Evolutionary conservation across 306 rosid species (phyloP), one percentile per base, ranked within the genome.

Genomic region (Ochetophila trinervis): DNA sequence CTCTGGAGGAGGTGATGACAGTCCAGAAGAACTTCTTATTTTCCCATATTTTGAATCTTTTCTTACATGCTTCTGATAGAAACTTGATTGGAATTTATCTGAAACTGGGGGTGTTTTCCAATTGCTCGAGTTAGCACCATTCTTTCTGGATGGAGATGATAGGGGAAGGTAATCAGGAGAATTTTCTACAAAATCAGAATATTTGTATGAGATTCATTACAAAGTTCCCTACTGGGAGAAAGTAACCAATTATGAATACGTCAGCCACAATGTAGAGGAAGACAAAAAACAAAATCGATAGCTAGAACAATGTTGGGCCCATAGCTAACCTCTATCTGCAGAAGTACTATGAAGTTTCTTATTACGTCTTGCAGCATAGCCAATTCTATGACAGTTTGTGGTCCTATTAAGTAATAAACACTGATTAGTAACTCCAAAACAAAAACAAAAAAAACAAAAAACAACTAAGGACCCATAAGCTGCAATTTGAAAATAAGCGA

Each of bases 341-440:
- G 71, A 59, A 53, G 61, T 69, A 40, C 56, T 24, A 10, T 12
- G 50, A 36, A 17, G 40, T 48, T 77, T 87, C 62, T 68, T 82
- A 44, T 15, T 78, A 47, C 78, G 73, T 51, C 76, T 63, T 14
- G 95, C 71, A 64, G 81, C 84, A 83, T 90, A 94, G 68, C 99
- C 99, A 66, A 94, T 90, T 85, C 63, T 85, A 21, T 88, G 86
- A 67, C 86, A 83, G 73, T 85, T 78, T 44, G 77, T 5, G 47
- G 61, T 13, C 99, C 99, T 94, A 57, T 19, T 32, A 70, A 76
- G 75, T 63, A 62, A 53, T 30, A n/a, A 48, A 22, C 12, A 56
- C 30, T 30, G 40, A 50, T 58, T 63, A 75, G 63, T 44, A 62
- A 68, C 52, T 37, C 45, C 21, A 49, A 27, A 56, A 48, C 19